A percentile compares a stretch with the other conserved stretches of the same genome.
These are phyloP conservation scores for Amanita thiersii DNA, from an alignment of 768 basidiomycete genomes.

Conservation along the genomic window DNA sequence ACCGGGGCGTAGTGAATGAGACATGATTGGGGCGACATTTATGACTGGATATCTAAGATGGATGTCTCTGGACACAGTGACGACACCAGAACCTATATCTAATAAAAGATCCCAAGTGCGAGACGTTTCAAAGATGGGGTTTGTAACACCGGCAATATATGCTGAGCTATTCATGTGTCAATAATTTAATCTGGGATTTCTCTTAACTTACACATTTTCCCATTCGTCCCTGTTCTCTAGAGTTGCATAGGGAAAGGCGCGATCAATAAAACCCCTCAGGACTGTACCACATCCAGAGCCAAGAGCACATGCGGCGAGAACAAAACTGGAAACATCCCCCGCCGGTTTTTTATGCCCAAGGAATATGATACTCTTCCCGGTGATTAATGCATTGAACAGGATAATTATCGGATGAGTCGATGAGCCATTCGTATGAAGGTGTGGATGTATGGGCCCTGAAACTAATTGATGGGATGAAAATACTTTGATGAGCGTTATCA, in stretches of 20 bases:
- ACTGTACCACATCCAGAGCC: conserved; percentile 85
- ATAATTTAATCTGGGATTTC: conserved; percentile 1
- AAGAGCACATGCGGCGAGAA: conserved; percentile 89
- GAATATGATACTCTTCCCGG: conserved; percentile 94
- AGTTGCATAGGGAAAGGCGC: conserved; percentile 94
- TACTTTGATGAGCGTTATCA: conserved; percentile 83
- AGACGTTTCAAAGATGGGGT: conserved; percentile 89
- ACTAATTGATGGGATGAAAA: conserved; percentile 56
- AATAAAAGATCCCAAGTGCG: conserved; percentile 91
- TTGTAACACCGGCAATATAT: conserved; percentile 95
- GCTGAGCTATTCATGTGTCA: conserved; percentile 71
- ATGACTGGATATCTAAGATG: conserved; percentile 43
- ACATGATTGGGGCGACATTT: conserved; percentile 30
- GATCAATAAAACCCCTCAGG: conserved; percentile 80
- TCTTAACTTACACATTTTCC: conserved; percentile 72
- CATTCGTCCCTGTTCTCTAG: conserved; percentile 83
- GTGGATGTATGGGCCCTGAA: conserved; percentile 77
- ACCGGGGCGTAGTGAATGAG: conserved; percentile 46
- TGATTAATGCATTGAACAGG: conserved; percentile 92
- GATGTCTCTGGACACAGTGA: conserved; percentile 86
- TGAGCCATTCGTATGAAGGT: conserved; percentile 87
- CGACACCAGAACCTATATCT: conserved; percentile 81
- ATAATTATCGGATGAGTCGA: conserved; percentile 92
- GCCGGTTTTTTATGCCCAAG: conserved; percentile 87
- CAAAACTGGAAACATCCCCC: conserved; percentile 83